Conservation (phyloP, 108 stramenopile genomes). For the Cyclotella cryptica region DNA sequence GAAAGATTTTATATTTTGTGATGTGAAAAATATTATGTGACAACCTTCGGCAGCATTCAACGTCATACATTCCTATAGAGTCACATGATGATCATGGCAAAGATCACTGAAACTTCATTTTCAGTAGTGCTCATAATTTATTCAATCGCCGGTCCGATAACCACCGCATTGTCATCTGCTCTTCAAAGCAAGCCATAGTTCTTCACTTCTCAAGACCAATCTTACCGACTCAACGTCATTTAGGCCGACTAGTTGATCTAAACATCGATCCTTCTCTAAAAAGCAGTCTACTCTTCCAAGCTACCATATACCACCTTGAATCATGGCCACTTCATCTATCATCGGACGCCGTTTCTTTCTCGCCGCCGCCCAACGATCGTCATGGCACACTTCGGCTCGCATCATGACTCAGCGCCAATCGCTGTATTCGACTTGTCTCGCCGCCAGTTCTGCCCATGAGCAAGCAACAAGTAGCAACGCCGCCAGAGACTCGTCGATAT, state of each 20-base stretch:
- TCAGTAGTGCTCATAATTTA: too few species aligned
- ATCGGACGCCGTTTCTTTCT: slow-evolving; percentile 44
- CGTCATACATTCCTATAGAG: too few species aligned
- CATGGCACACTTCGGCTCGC: slow-evolving; percentile 19
- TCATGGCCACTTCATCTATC: slow-evolving; percentile 39
- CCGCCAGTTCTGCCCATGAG: slow-evolving; percentile 16
- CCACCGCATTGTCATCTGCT: too few species aligned
- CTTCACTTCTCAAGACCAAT: neutral
- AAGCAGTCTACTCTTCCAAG: neutral
- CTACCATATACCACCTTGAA: neutral
- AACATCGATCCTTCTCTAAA: neutral
- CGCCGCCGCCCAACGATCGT: slow-evolving; percentile 32
- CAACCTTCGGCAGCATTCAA: too few species aligned
- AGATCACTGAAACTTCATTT: too few species aligned
- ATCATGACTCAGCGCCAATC: slow-evolving; percentile 28
- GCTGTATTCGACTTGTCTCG: slow-evolving; percentile 14
- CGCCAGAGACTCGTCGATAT: neutral
- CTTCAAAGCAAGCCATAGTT: too few species aligned
- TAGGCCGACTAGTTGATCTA: too few species aligned
- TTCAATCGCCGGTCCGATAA: too few species aligned
- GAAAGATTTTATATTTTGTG: too few species aligned
- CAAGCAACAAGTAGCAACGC: neutral
- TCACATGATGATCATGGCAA: too few species aligned
- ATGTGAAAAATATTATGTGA: too few species aligned
- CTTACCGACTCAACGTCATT: too few species aligned